These are phyloP conservation scores for Aspergillus cejpii DNA, from an alignment of 2,329 filamentous ascomycete species.

Conservation along the genomic window DNA sequence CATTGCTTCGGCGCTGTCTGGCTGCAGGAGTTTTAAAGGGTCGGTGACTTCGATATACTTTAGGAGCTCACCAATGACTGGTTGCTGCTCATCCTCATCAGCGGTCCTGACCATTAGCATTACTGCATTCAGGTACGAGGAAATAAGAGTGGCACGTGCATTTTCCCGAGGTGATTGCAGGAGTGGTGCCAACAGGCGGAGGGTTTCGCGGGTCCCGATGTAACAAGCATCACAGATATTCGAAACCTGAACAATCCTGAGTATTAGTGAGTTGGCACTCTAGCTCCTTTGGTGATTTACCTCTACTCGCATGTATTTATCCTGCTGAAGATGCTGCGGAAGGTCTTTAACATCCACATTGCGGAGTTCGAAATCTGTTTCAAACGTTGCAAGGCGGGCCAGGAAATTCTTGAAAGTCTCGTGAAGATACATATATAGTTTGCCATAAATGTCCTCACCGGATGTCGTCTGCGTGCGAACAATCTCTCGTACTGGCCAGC, in stretches of 20 bases:
- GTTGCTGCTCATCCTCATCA: too few species aligned
- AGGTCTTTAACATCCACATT: slow-evolving; percentile 24
- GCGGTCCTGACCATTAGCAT: background rate
- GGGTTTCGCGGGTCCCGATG: slow-evolving; percentile 22
- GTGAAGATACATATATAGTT: slow-evolving; percentile 33
- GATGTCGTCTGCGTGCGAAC: slow-evolving; percentile 6
- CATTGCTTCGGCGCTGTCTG: slow-evolving; percentile 1
- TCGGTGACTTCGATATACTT: too few species aligned
- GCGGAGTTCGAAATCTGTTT: slow-evolving; percentile 26
- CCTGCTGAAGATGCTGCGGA: slow-evolving; percentile 7
- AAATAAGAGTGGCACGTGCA: slow-evolving; percentile 38
- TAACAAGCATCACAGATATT: slow-evolving; percentile 39
- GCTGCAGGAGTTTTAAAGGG: too few species aligned
- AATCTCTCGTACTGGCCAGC: slow-evolving; percentile 33
- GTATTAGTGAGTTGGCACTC: too few species aligned
- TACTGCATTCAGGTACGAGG: slow-evolving; percentile 39
- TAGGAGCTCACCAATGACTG: too few species aligned
- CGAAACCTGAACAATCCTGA: slow-evolving; percentile 27
- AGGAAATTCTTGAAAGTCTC: slow-evolving; percentile 29
- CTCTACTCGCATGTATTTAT: slow-evolving; percentile 37
- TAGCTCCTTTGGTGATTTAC: slow-evolving; percentile 26
- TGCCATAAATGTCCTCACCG: slow-evolving; percentile 37
- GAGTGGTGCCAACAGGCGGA: slow-evolving; percentile 27
- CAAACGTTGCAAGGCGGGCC: slow-evolving; percentile 14
- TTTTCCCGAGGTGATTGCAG: slow-evolving; percentile 32